Conservation (phyloP, 192 early-diverging fungal species). For the Globomyces pollinis-pini region DNA sequence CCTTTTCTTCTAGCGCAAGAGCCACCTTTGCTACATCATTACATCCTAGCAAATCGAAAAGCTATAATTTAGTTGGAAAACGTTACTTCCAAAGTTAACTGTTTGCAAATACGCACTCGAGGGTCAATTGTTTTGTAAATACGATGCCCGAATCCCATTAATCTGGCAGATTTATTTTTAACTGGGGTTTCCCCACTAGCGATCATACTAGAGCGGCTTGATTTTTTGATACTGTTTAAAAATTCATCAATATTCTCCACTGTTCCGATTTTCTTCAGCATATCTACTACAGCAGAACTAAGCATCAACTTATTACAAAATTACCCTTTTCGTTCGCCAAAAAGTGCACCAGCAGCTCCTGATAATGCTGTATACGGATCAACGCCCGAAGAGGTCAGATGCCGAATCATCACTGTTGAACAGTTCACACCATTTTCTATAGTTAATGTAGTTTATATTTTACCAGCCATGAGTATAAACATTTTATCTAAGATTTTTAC, state of each 20-base stretch:
- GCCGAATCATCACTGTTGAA: conserved; percentile 56
- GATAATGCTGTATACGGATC: conserved; percentile 55
- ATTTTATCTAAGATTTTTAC: conserved; percentile 57
- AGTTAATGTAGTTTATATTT: no score
- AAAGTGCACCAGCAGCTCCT: conserved; percentile 55
- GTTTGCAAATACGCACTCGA: conserved; percentile 52
- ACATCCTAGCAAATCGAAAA: conserved; percentile 58
- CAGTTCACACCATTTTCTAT: conserved; percentile 51
- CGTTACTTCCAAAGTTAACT: conserved; percentile 46
- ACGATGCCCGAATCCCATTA: conserved; percentile 37
- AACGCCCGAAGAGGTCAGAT: conserved; percentile 51
- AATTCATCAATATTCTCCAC: conserved; percentile 50
- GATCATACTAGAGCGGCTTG: conserved; percentile 22
- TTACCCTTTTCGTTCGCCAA: conserved; percentile 56
- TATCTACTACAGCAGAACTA: conserved; percentile 43
- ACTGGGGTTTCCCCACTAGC: not conserved
- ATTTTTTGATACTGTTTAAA: conserved; percentile 52
- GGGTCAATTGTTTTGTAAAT: conserved; percentile 65
- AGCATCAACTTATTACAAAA: conserved; percentile 20
- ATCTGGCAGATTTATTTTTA: not conserved
- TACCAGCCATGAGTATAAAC: conserved; percentile 65
- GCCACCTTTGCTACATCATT: conserved; percentile 58
- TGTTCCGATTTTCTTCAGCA: conserved; percentile 55
- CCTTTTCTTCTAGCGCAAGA: conserved; percentile 51
- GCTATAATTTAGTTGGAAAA: conserved; percentile 7